These are phyloP conservation scores for Brettanomyces sp. DNA, from an alignment of 805 yeast species.

Conservation along the genomic window DNA sequence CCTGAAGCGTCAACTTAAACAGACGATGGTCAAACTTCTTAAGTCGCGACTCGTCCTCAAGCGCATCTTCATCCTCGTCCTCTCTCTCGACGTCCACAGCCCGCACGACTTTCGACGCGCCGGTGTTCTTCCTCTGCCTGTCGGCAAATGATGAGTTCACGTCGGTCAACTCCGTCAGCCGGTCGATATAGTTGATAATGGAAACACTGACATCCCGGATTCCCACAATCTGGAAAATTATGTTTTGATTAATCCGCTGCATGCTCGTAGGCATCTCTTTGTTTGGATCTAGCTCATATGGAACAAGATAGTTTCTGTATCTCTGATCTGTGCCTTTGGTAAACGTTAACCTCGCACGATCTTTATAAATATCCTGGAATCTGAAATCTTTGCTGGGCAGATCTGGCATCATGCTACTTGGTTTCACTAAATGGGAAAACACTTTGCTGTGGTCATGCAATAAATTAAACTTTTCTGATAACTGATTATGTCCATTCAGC, in stretches of 20 bases:
- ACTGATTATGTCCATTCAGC: no score
- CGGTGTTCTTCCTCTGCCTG: constrained; percentile 25
- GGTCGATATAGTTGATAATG: constrained; percentile 43
- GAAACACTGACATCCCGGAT: constrained; percentile 47
- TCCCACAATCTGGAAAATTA: constrained; percentile 47
- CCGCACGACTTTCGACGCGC: constrained; percentile 28
- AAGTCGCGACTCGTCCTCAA: background rate
- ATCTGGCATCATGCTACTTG: background rate
- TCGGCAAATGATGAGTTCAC: constrained; percentile 55
- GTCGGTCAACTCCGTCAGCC: constrained; percentile 40
- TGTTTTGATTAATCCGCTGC: constrained; percentile 8
- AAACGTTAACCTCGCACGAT: background rate
- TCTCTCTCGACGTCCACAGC: constrained; percentile 41
- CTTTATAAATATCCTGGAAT: background rate
- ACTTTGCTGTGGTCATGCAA: no score
- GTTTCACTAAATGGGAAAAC: no score
- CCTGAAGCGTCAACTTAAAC: constrained; percentile 52
- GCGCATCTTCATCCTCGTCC: constrained; percentile 6
- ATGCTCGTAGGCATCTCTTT: background rate
- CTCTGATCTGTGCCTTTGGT: background rate
- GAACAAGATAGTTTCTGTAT: constrained; percentile 1
- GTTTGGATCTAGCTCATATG: background rate
- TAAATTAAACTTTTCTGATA: no score
- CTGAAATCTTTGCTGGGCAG: background rate
- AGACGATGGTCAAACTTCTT: constrained; percentile 11